Evolutionary conservation across 2,329 filamentous ascomycete species (phyloP), one percentile per base, ranked within the genome.

Genomic region (Paramyrothecium sp.): DNA sequence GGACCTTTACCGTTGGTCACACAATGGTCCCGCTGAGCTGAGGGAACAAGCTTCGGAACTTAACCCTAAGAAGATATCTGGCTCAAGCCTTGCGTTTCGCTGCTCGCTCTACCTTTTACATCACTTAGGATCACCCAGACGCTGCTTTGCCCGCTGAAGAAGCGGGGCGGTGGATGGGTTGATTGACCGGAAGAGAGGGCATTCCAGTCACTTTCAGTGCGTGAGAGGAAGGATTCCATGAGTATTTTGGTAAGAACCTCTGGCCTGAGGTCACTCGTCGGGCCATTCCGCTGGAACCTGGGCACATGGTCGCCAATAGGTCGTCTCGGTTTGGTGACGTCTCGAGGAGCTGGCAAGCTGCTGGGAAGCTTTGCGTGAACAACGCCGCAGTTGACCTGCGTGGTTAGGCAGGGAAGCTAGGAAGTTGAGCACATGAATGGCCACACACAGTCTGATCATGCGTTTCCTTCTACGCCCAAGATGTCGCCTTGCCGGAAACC

Each of bases 11-110:
- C 68, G 72, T 75, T 69, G 62, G 68, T 67, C 69, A 67, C 65
- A 69, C 61, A 70, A 71, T 70, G 71, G 75, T 72, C 77, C 75
- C 73, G 74, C 68, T 63, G 56, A 63, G 63, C 71, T 69, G 78
- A 76, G 84, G 82, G 84, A 88, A 85, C 80, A 80, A 79, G 76
- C 79, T 76, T 89, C 87, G 91, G 90, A 93, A 93, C 90, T 93
- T 96, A 97, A 96, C 93, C 93, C 93, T 97, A 97, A 90, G 83
- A 79, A 79, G 75, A 78, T 71, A 74, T 79, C 86, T 89, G 90
- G 91, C 86, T 46, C 73, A 66, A 90, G 89, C 82, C 69, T 92
- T 90, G 86, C 86, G 85, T 81, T 81, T 78, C 84, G 88, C 89
- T 87, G 87, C 87, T 75, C 82, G 77, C 82, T 76, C 78, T 79